Base-by-base conservation (phyloP, 169 alveolate genomes). In the Cytauxzoon felis region DNA sequence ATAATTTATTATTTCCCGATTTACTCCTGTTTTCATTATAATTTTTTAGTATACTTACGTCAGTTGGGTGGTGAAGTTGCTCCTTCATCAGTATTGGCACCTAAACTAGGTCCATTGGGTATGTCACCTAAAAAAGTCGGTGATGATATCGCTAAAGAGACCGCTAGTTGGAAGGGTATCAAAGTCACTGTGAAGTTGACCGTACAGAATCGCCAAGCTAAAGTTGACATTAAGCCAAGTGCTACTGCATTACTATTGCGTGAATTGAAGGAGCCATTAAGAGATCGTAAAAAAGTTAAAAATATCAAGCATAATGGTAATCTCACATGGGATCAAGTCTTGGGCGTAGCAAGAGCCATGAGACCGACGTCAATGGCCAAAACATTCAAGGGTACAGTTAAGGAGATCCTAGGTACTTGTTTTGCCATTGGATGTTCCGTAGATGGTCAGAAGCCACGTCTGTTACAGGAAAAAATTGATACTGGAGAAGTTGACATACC, bases 91-190 rank as follows among this genome's bases (percentile, higher is more conserved):
- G 98, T 95, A 53, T 92, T 96, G 30, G 98, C 99, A 36, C 99
- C 99, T 5, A 96, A 96, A 82, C 89, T 95, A 59, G 99, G 99
- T 68, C 99, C 99, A 29, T 90, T 95, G 43, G 99, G 98, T 76
- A 78, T 93, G 90, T 89, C 95, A 51, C 97, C 98, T 52, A 92
- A 95, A 80, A 96, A 96, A 89, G 95, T 93, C 34, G 99, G 98
- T 56, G 98, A 96, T 60, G 98, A 95, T 53, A 96, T 96, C 80
- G 96, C 95, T 57, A 95, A 95, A 87, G 98, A 95, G 63, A 93
- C 99, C 5, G 81, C 86, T 59, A 94, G 90, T 41, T 96, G 98
- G 98, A 94, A 94, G 81, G 98, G 98, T 38, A 90, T 95, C 84
- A 94, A 95, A 73, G 95, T 96, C 2, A 91, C 95, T 65, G 98